Evolutionary conservation across 2,329 filamentous ascomycete genomes (phyloP).

Genomic region (Diaporthe caulivora): DNA sequence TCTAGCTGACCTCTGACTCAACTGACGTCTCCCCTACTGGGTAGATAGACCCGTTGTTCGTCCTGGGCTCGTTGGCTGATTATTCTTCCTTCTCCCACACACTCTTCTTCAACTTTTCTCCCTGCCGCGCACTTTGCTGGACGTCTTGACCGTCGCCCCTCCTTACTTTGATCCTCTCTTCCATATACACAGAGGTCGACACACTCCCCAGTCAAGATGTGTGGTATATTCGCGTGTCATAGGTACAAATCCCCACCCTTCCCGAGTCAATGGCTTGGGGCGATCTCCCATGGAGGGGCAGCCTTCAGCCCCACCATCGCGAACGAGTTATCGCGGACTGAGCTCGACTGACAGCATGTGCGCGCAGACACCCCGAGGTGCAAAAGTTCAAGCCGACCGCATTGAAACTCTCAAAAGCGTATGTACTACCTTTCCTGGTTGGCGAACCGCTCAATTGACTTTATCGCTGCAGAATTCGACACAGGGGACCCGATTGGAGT

Average conservation of each 20-base stretch:
- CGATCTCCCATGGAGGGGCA: slow-evolving; percentile 52
- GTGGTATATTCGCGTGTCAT: slow-evolving; percentile 97
- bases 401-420: slow-evolving; percentile 94
- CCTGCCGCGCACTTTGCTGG: slow-evolving; percentile 18
- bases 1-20: slow-evolving; percentile 35
- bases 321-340: slow-evolving; percentile 35
- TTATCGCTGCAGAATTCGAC: slow-evolving; percentile 77
- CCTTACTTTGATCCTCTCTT: background rate
- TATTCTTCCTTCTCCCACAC: slow-evolving; percentile 24
- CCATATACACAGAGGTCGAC: background rate
- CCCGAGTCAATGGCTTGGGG: slow-evolving; percentile 43
- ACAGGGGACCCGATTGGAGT: slow-evolving; percentile 99
- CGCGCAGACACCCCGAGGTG: slow-evolving; percentile 85
- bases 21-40: slow-evolving; percentile 28
- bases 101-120: slow-evolving; percentile 14
- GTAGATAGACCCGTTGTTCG: slow-evolving; percentile 22
- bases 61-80: slow-evolving; percentile 1
- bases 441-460: slow-evolving; percentile 53
- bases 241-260: slow-evolving; percentile 65
- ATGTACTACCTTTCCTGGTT: slow-evolving; percentile 56
- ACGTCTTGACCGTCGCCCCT: slow-evolving; percentile 1
- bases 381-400: slow-evolving; percentile 96
- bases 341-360: slow-evolving; percentile 41
- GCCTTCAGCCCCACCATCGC: slow-evolving; percentile 45
- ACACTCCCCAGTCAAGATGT: slow-evolving; percentile 70